phyloP scores from a whole-genome alignment of 306 rosid species.

The Dalbergia oliveri region DNA sequence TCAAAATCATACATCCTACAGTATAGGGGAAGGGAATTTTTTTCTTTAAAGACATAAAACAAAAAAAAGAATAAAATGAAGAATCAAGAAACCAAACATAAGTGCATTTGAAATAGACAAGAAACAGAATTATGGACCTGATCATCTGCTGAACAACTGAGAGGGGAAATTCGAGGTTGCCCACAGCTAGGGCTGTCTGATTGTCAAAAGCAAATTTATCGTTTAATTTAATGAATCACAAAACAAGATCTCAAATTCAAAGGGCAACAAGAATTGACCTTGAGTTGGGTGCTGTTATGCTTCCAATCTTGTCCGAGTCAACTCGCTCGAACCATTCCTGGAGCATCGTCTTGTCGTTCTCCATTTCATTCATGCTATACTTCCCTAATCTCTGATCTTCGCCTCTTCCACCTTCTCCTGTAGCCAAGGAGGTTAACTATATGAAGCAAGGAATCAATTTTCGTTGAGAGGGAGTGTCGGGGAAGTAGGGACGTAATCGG shows the following conservation, averaged over 20 bases:
- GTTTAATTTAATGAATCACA: neutral
- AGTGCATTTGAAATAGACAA: neutral
- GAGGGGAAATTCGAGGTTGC: slow-evolving; percentile 84
- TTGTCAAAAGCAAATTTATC: neutral
- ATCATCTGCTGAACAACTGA: slow-evolving; percentile 92
- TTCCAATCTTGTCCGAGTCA: slow-evolving; percentile 74
- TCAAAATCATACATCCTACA: slow-evolving; percentile 91
- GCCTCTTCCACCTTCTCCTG: neutral
- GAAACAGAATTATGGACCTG: slow-evolving; percentile 52
- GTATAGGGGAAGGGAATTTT: neutral
- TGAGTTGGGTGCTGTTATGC: slow-evolving; percentile 75
- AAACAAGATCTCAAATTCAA: neutral
- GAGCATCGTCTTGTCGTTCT: slow-evolving; percentile 60
- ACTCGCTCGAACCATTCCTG: slow-evolving; percentile 89
- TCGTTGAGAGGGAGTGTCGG: no score
- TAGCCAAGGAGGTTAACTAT: no score
- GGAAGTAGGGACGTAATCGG: no score
- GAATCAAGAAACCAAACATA: neutral
- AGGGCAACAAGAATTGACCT: slow-evolving; percentile 54
- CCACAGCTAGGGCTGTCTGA: slow-evolving; percentile 80
- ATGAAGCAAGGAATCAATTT: no score
- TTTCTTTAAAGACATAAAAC: neutral
- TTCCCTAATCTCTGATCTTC: no score
- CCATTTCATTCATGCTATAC: slow-evolving; percentile 45
- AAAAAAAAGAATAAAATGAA: neutral